Conservation (phyloP, 495 filamentous ascomycete genomes). For the Neurospora sp. region DNA sequence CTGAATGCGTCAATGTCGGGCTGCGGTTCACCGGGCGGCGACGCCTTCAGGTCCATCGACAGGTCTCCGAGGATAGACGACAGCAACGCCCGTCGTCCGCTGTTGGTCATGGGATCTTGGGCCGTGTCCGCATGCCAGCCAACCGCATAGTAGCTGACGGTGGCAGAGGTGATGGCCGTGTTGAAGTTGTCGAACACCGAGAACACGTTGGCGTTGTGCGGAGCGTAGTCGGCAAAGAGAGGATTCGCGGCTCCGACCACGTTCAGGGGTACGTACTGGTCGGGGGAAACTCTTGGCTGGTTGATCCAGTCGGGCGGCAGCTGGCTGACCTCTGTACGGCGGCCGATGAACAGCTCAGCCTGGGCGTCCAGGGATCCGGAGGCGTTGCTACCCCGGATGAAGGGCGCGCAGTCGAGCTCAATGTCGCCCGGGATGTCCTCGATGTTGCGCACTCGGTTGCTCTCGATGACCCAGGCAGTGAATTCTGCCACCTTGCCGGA, state of each 20-base stretch:
- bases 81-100: too few species aligned
- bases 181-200: conserved; percentile 36
- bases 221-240: conserved; percentile 42
- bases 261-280: conserved; percentile 10
- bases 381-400: conserved; percentile 11
- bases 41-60: too few species aligned
- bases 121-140: conserved; percentile 37
- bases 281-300: too few species aligned
- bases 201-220: conserved; percentile 43
- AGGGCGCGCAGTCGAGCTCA: conserved; percentile 42
- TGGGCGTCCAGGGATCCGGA: not conserved
- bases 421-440: conserved; percentile 17
- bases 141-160: conserved; percentile 37
- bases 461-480: conserved; percentile 39
- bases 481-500: conserved; percentile 2
- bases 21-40: too few species aligned
- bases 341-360: conserved; percentile 44
- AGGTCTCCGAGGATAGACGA: too few species aligned
- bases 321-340: conserved; percentile 18
- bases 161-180: conserved; percentile 18
- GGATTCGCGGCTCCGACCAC: conserved; percentile 33
- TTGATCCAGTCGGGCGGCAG: conserved; percentile 7
- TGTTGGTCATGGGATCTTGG: conserved; percentile 9
- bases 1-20: too few species aligned
- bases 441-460: conserved; percentile 28